Percentiles rank a stretch among this genome's conserved stretches.
These are phyloP conservation scores for Crassisporium funariophilum DNA, from an alignment of 768 basidiomycete species.

Conservation along the genomic window DNA sequence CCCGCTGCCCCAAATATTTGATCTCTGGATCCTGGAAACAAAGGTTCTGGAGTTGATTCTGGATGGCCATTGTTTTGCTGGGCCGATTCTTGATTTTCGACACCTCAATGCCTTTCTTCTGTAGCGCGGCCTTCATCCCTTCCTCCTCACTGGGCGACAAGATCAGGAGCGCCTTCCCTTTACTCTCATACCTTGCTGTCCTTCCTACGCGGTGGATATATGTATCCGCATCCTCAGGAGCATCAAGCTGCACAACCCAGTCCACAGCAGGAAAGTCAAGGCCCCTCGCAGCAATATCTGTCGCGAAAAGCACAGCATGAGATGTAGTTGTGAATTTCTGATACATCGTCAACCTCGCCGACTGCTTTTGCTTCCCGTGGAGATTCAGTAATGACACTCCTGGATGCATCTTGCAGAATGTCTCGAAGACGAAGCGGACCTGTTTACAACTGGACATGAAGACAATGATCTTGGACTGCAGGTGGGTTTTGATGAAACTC, in stretches of 20 bases:
- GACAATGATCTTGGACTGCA: conserved; percentile 88
- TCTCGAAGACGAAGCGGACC: conserved; percentile 95
- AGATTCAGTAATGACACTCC: conserved; percentile 91
- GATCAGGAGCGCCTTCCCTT: conserved; percentile 83
- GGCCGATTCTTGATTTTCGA: conserved; percentile 85
- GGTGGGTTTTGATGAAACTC: conserved; percentile 93
- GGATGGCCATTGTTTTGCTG: conserved; percentile 83
- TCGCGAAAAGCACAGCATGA: conserved; percentile 89
- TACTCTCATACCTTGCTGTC: conserved; percentile 91
- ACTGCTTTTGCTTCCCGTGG: conserved; percentile 96
- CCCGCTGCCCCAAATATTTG: conserved; percentile 94
- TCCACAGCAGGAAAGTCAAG: conserved; percentile 96
- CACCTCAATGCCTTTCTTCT: conserved; percentile 69
- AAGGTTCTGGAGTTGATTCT: conserved; percentile 88
- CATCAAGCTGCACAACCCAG: conserved; percentile 96
- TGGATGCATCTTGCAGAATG: conserved; percentile 94
- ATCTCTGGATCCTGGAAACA: conserved; percentile 96
- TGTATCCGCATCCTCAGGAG: conserved; percentile 95
- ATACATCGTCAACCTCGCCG: conserved; percentile 83
- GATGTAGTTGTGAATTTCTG: conserved; percentile 79
- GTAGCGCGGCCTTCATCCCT: conserved; percentile 77
- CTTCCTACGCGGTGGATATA: conserved; percentile 97
- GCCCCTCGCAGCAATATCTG: conserved; percentile 94
- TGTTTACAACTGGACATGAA: conserved; percentile 97
- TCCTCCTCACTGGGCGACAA: conserved; percentile 90